phyloP scores from a whole-genome alignment of 2,329 filamentous ascomycete genomes.

The Colletotrichum limetticola region DNA sequence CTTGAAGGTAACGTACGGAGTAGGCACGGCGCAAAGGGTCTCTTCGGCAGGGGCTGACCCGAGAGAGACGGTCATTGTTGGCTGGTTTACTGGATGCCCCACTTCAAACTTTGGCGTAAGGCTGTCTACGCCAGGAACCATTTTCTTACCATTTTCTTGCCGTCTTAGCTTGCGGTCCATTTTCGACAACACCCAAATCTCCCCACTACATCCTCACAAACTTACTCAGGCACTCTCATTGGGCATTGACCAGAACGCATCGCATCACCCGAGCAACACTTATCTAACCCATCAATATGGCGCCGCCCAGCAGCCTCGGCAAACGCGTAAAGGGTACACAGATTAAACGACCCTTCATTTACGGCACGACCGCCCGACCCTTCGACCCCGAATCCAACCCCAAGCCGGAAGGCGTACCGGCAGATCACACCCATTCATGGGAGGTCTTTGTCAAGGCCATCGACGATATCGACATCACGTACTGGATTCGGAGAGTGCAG shows the following conservation, averaged over 20 bases:
- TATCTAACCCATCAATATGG: constrained; percentile 54
- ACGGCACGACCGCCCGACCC: constrained; percentile 82
- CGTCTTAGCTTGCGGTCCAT: not conserved
- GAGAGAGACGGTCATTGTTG: not conserved
- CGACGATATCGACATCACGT: constrained; percentile 89
- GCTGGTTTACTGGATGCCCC: not conserved
- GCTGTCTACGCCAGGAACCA: constrained; percentile 6
- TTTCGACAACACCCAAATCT: not conserved
- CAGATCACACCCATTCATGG: constrained; percentile 97
- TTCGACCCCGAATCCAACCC: constrained; percentile 84
- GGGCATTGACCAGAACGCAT: not conserved
- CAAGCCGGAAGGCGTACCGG: constrained; percentile 79
- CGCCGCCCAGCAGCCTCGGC: constrained; percentile 66
- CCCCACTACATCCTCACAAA: constrained; percentile 9
- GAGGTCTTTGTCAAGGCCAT: constrained; percentile 92
- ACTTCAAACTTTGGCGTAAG: constrained; percentile 2
- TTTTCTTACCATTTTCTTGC: constrained; percentile 5
- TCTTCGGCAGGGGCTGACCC: not conserved
- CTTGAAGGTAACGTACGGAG: too few species aligned
- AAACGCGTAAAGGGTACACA: constrained; percentile 75
- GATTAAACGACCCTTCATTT: constrained; percentile 74
- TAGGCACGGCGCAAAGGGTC: too few species aligned
- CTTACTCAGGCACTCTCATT: not conserved
- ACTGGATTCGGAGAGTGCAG: constrained; percentile 96
- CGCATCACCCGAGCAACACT: not conserved